These are phyloP conservation scores for Lipomyces sp. DNA, from an alignment of 805 yeast species.

Conservation along the genomic window DNA sequence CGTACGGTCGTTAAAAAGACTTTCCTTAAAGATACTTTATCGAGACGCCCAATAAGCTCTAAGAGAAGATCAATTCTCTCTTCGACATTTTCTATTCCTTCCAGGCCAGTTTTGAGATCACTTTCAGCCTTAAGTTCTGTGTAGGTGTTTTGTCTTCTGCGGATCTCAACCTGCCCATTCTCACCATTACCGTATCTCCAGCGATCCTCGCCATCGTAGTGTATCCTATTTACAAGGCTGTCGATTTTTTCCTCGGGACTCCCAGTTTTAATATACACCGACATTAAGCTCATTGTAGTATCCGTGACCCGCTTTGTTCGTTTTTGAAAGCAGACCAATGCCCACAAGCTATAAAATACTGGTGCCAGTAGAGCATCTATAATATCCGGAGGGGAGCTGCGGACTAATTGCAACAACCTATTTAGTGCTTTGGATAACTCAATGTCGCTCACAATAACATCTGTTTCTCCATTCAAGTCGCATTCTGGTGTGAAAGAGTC, in stretches of 20 bases:
- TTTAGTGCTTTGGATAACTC: slow-evolving; percentile 48
- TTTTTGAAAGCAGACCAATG: slow-evolving; percentile 22
- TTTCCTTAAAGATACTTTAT: slow-evolving; percentile 46
- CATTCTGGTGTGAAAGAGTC: slow-evolving; percentile 12
- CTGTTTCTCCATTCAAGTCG: not conserved
- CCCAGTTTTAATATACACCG: slow-evolving; percentile 32
- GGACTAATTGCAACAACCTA: slow-evolving; percentile 20
- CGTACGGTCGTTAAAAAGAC: slow-evolving; percentile 58
- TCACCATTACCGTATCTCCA: slow-evolving; percentile 42
- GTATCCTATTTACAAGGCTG: slow-evolving; percentile 45
- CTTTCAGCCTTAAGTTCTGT: slow-evolving; percentile 9
- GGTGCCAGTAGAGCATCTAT: slow-evolving; percentile 11
- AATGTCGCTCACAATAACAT: slow-evolving; percentile 42
- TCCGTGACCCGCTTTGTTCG: slow-evolving; percentile 32
- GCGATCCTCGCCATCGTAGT: slow-evolving; percentile 42
- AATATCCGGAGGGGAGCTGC: slow-evolving; percentile 22
- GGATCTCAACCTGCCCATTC: slow-evolving; percentile 42
- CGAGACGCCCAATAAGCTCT: slow-evolving; percentile 51
- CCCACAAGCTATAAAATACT: slow-evolving; percentile 29
- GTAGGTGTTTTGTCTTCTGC: slow-evolving; percentile 19
- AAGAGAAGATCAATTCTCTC: slow-evolving; percentile 21
- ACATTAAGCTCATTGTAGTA: slow-evolving; percentile 17
- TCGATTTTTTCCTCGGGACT: slow-evolving; percentile 45
- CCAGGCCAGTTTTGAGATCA: slow-evolving; percentile 16
- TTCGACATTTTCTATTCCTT: slow-evolving; percentile 26